Conservation (phyloP, 1,284 basidiomycete species). For the Irpex sp. region DNA sequence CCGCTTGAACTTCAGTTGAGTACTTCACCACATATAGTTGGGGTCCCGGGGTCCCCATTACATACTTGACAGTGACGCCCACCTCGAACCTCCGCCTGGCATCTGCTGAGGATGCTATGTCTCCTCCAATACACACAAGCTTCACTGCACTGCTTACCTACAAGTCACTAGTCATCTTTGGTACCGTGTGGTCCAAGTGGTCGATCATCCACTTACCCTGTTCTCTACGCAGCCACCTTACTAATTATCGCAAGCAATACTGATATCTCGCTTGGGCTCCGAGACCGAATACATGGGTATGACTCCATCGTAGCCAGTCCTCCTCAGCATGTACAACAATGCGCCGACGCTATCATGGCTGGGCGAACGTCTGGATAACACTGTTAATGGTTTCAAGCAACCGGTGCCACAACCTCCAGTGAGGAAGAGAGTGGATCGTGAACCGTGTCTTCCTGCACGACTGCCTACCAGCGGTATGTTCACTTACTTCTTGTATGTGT, state of each 20-base stretch:
- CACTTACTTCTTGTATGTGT: not conserved
- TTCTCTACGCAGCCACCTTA: not conserved
- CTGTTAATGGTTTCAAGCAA: slow-evolving; percentile 15
- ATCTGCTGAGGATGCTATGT: no score
- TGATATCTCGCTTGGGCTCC: no score
- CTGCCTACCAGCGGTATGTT: slow-evolving; percentile 51
- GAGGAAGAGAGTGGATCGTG: slow-evolving; percentile 35
- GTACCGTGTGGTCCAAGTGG: not conserved
- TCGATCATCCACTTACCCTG: not conserved
- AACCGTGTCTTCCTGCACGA: slow-evolving; percentile 59
- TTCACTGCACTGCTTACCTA: not conserved
- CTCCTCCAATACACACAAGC: not conserved
- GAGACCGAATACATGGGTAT: not conserved
- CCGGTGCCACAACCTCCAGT: slow-evolving; percentile 5
- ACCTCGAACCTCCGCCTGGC: not conserved
- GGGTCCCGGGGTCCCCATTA: not conserved
- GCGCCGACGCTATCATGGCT: slow-evolving; percentile 38
- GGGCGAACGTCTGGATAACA: slow-evolving; percentile 24
- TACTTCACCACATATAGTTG: no score
- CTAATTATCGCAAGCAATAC: no score
- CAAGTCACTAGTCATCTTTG: not conserved
- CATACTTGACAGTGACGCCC: not conserved
- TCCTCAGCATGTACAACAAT: slow-evolving; percentile 48
- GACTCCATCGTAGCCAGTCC: slow-evolving; percentile 3
- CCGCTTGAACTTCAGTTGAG: no score